phyloP scores from a whole-genome alignment of 2,329 filamentous ascomycete species.

The Sordariomycetes sp. region DNA sequence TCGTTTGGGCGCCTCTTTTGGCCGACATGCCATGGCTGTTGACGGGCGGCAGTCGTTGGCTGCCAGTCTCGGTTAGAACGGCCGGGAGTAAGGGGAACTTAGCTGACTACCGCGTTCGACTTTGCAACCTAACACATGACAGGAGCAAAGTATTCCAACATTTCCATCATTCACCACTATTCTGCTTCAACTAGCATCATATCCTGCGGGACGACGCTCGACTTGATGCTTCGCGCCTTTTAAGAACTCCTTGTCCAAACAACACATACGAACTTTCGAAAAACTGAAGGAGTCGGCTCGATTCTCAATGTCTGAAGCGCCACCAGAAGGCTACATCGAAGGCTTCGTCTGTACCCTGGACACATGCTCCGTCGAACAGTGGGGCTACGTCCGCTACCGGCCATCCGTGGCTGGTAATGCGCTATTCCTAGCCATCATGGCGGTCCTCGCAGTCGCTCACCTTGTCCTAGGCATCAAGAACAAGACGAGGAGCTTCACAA shows the following conservation, averaged over 20 bases:
- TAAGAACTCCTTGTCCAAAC: not conserved
- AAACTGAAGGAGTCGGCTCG: not conserved
- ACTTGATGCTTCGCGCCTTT: not conserved
- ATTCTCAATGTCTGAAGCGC: not conserved
- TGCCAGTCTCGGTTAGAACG: not conserved
- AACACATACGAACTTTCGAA: not conserved
- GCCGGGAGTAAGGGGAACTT: not conserved
- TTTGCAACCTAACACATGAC: not conserved
- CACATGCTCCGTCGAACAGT: not conserved
- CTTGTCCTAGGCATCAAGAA: constrained; percentile 9
- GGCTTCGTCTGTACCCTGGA: not conserved
- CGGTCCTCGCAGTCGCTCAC: not conserved
- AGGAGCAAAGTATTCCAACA: not conserved
- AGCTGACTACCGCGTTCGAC: not conserved
- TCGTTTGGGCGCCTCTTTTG: not conserved
- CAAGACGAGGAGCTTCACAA: constrained; percentile 10
- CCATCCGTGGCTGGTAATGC: not conserved
- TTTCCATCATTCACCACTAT: not conserved
- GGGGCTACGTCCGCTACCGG: not conserved
- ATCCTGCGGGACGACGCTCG: not conserved
- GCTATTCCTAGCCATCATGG: not conserved
- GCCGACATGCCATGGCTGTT: not conserved
- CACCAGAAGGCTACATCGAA: constrained; percentile 1
- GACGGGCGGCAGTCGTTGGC: too few species aligned
- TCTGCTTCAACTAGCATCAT: not conserved